A percentile compares a stretch with the other conserved stretches of the same genome.
phyloP scores from a whole-genome alignment of 805 yeast genomes.

The Candida maesae region DNA sequence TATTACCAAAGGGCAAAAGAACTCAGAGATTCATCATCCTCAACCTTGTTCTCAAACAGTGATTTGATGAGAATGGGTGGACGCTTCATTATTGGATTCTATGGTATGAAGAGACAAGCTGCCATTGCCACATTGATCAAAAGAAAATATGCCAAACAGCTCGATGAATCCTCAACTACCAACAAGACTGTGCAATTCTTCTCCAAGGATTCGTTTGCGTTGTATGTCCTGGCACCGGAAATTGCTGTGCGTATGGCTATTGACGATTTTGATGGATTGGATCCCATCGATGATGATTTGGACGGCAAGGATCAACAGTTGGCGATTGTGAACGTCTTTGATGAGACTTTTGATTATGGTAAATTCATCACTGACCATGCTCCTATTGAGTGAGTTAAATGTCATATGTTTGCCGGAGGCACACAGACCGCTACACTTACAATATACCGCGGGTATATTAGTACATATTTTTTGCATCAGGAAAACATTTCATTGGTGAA shows the following conservation, averaged over 20 bases:
- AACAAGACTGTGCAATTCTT: constrained; percentile 55
- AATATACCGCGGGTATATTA: no score
- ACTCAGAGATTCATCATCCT: constrained; percentile 35
- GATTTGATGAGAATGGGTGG: constrained; percentile 41
- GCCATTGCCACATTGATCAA: constrained; percentile 42
- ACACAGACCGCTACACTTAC: no score
- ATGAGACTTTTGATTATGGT: constrained; percentile 47
- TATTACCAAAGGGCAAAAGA: constrained; percentile 49
- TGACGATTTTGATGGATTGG: constrained; percentile 46
- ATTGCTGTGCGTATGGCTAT: constrained; percentile 47
- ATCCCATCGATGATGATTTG: constrained; percentile 36
- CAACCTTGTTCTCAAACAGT: constrained; percentile 39
- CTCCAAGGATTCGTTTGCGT: constrained; percentile 52
- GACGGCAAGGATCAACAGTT: constrained; percentile 41
- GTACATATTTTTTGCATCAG: no score
- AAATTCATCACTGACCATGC: constrained; percentile 25
- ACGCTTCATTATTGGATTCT: constrained; percentile 52
- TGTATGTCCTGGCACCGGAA: constrained; percentile 63
- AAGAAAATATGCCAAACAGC: constrained; percentile 28
- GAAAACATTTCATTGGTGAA: no score
- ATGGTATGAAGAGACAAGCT: constrained; percentile 56
- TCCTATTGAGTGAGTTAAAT: constrained; percentile 10
- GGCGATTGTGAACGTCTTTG: constrained; percentile 44
- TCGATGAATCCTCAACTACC: constrained; percentile 26
- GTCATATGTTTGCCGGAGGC: no score